A percentile compares a stretch with the other conserved stretches of the same genome.
These are phyloP conservation scores for Lodderomyces parapsilosis DNA, from an alignment of 1,139 yeast genomes.

Conservation along the genomic window DNA sequence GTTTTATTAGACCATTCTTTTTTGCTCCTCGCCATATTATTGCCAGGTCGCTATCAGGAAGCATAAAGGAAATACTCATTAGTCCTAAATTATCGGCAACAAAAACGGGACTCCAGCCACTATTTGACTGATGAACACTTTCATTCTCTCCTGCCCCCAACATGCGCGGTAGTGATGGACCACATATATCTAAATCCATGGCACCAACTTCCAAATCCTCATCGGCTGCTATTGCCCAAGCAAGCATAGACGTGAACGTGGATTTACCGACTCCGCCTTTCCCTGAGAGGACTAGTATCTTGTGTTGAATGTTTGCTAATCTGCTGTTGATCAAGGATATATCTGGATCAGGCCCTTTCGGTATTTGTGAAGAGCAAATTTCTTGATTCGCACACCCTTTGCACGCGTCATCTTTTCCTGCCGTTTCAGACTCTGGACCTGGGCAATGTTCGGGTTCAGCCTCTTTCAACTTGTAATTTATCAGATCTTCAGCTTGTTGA, in stretches of 20 bases:
- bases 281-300: slow-evolving; percentile 84
- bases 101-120: slow-evolving; percentile 97
- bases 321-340: slow-evolving; percentile 73
- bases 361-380: slow-evolving; percentile 77
- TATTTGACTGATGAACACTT: slow-evolving; percentile 79
- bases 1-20: slow-evolving; percentile 90
- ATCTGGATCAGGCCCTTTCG: slow-evolving; percentile 97
- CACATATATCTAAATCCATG: slow-evolving; percentile 96
- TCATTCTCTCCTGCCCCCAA: slow-evolving; percentile 82
- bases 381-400: slow-evolving; percentile 91
- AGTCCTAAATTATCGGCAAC: slow-evolving; percentile 93
- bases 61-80: slow-evolving; percentile 94
- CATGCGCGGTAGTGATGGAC: slow-evolving; percentile 95
- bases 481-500: slow-evolving; percentile 12
- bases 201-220: slow-evolving; percentile 88
- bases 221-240: slow-evolving; percentile 95
- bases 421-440: slow-evolving; percentile 91
- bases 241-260: slow-evolving; percentile 89
- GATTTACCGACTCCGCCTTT: slow-evolving; percentile 99
- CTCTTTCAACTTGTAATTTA: slow-evolving; percentile 32
- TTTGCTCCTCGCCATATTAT: slow-evolving; percentile 97
- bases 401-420: slow-evolving; percentile 95
- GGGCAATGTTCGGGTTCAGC: slow-evolving; percentile 97
- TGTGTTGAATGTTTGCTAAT: slow-evolving; percentile 70
- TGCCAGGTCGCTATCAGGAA: slow-evolving; percentile 92